Evolutionary conservation across 805 yeast genomes (phyloP).

Genomic region (Yamadazyma scolyti): DNA sequence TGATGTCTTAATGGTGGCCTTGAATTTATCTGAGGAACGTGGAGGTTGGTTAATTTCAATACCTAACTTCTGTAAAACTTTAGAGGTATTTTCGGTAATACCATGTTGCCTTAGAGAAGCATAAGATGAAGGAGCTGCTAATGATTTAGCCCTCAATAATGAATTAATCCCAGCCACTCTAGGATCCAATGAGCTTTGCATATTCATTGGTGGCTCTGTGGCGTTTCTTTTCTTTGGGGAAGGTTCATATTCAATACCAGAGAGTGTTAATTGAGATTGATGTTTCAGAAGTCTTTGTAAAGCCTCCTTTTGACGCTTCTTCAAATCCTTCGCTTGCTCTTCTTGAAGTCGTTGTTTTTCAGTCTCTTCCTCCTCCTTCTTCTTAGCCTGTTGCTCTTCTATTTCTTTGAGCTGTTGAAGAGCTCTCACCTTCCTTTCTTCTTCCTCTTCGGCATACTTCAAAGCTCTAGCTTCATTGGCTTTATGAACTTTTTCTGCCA

Average conservation of each 20-base stretch:
- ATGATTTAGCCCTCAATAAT: slow-evolving; percentile 34
- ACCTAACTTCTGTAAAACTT: slow-evolving; percentile 35
- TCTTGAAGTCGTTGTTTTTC: neutral
- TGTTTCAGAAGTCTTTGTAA: slow-evolving; percentile 19
- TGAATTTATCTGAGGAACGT: slow-evolving; percentile 3
- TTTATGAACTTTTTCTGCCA: slow-evolving; percentile 17
- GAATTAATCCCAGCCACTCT: slow-evolving; percentile 17
- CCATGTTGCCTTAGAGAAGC: slow-evolving; percentile 13
- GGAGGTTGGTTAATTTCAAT: slow-evolving; percentile 20
- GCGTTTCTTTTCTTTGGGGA: slow-evolving; percentile 13
- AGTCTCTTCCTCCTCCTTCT: neutral
- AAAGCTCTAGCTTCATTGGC: slow-evolving; percentile 19
- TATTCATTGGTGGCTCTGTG: slow-evolving; percentile 19
- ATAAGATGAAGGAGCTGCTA: slow-evolving; percentile 24
- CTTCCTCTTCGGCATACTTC: slow-evolving; percentile 14
- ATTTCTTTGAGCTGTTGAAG: slow-evolving; percentile 2
- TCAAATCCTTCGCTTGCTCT: slow-evolving; percentile 8
- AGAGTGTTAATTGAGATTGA: slow-evolving; percentile 8
- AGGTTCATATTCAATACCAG: neutral
- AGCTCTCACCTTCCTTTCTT: slow-evolving; percentile 1
- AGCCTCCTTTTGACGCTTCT: slow-evolving; percentile 27
- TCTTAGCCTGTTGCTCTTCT: neutral
- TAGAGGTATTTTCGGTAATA: slow-evolving; percentile 23
- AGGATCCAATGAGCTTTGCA: slow-evolving; percentile 35
- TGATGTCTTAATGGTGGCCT: slow-evolving; percentile 28